These are phyloP conservation scores for Boletus vinaceobasis DNA, from an alignment of 768 basidiomycete genomes.

Conservation along the genomic window DNA sequence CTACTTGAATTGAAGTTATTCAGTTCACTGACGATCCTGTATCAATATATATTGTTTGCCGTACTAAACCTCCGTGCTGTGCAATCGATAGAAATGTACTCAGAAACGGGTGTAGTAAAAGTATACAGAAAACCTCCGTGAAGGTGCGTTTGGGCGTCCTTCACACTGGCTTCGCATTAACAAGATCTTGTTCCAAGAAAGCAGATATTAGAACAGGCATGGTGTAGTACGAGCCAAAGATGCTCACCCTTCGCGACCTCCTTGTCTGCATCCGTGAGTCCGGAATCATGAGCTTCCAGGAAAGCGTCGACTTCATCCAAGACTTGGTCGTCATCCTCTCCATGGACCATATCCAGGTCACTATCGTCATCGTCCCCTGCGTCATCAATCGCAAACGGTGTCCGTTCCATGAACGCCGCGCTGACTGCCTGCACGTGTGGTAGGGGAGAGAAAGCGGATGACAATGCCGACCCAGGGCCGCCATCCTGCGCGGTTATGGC, in stretches of 20 bases:
- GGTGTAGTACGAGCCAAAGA: neutral
- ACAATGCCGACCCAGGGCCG: slow-evolving; percentile 17
- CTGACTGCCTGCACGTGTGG: slow-evolving; percentile 73
- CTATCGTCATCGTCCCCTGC: slow-evolving; percentile 66
- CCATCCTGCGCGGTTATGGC: slow-evolving; percentile 27
- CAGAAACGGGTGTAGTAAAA: slow-evolving; percentile 8
- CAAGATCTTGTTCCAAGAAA: slow-evolving; percentile 41
- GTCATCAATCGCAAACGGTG: slow-evolving; percentile 96
- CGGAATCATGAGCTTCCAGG: slow-evolving; percentile 89
- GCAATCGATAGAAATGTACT: slow-evolving; percentile 7
- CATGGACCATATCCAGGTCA: slow-evolving; percentile 50
- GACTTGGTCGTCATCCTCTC: slow-evolving; percentile 68
- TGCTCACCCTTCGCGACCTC: slow-evolving; percentile 68
- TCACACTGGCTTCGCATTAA: slow-evolving; percentile 56
- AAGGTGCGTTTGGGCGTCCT: neutral
- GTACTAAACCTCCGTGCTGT: slow-evolving; percentile 2
- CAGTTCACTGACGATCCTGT: slow-evolving; percentile 1
- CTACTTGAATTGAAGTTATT: slow-evolving; percentile 8
- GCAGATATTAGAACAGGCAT: neutral
- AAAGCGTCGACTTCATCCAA: slow-evolving; percentile 97
- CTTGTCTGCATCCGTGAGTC: slow-evolving; percentile 75
- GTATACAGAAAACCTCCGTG: slow-evolving; percentile 8
- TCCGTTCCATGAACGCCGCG: slow-evolving; percentile 85
- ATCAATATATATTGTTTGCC: slow-evolving; percentile 6
- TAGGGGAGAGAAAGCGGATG: slow-evolving; percentile 46